Evolutionary conservation across 176 grass and related monocot species (phyloP).

Genomic region (Carex myosuroides): DNA sequence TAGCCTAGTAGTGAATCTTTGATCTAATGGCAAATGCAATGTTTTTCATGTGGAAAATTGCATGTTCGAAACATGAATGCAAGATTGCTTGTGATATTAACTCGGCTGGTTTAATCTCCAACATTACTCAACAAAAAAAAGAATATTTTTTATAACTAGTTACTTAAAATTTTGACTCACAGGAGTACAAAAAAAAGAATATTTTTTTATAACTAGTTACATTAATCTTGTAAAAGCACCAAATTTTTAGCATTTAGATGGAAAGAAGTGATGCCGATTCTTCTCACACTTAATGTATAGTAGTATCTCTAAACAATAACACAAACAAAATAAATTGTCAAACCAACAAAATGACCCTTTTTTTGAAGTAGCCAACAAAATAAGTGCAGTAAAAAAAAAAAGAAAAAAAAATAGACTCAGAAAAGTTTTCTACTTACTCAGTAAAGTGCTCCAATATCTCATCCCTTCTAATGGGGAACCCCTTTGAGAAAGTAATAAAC

Average conservation of each 20-base stretch:
- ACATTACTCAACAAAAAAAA: no score
- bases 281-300: background rate
- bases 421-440: conserved; percentile 20
- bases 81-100: no score
- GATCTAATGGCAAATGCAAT: no score
- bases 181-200: no score
- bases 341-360: background rate
- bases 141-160: no score
- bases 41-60: no score
- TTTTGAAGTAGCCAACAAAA: background rate
- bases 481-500: conserved; percentile 55
- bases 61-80: no score
- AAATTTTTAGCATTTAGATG: no score
- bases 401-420: background rate
- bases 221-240: background rate
- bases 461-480: conserved; percentile 27
- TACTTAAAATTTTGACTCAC: no score
- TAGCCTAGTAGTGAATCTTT: no score
- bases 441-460: conserved; percentile 57
- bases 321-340: background rate
- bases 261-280: background rate
- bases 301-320: background rate
- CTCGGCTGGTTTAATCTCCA: no score
- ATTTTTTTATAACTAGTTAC: no score
- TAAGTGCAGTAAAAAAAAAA: background rate